Evolutionary conservation across 208 protist genomes (phyloP).

Genomic region (Trypanosoma lewisi): DNA sequence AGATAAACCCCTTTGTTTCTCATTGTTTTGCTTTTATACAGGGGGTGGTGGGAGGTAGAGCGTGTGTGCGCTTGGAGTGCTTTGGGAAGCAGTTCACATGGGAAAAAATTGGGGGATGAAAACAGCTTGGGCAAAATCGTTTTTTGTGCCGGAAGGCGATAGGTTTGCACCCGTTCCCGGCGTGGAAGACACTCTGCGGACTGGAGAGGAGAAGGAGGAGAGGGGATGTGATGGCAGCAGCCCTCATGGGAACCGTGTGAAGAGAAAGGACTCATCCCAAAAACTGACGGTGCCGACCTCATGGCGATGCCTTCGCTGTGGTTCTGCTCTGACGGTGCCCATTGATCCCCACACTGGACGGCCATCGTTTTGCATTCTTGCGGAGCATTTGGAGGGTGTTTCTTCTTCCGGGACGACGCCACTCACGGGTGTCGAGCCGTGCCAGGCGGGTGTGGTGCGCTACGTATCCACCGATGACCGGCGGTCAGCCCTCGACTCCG

Average conservation of each 20-base stretch:
- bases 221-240: conserved; percentile 17
- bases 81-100: conserved; percentile 10
- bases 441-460: background rate
- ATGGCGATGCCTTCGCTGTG: conserved; percentile 50
- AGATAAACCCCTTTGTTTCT: background rate
- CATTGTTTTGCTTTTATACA: background rate
- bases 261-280: background rate
- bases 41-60: background rate
- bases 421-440: conserved; percentile 4
- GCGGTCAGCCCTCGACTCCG: background rate
- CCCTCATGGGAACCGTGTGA: background rate
- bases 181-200: background rate
- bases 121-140: conserved; percentile 49
- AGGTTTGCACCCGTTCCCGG: background rate
- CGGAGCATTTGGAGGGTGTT: conserved; percentile 47
- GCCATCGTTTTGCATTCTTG: conserved; percentile 34
- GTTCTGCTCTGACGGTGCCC: conserved; percentile 25
- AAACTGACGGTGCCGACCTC: conserved; percentile 4
- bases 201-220: conserved; percentile 26
- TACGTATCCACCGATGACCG: background rate
- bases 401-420: conserved; percentile 3
- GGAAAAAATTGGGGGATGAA: conserved; percentile 36
- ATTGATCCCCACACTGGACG: conserved; percentile 36
- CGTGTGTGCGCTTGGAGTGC: no score
- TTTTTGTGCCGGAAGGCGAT: conserved; percentile 31